Conservation (phyloP, 495 filamentous ascomycete species). For the Penicillium cosmopolitanum region DNA sequence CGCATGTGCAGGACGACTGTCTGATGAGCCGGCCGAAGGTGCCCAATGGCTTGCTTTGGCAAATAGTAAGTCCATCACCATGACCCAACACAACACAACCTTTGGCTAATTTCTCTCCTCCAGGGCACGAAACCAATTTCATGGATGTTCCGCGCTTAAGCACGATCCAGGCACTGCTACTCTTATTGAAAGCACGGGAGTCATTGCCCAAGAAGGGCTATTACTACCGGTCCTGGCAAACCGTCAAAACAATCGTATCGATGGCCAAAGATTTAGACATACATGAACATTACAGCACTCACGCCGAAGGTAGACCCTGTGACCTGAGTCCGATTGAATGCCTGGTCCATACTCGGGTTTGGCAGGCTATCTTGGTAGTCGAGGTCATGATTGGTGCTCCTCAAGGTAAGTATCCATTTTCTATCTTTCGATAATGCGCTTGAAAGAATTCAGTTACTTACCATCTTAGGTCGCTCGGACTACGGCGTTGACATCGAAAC, state of each 20-base stretch:
- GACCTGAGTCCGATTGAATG: constrained; percentile 74
- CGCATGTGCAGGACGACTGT: constrained; percentile 82
- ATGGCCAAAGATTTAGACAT: constrained; percentile 94
- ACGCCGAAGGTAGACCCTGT: constrained; percentile 72
- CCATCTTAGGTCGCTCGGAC: constrained; percentile 72
- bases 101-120: constrained; percentile 29
- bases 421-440: neutral
- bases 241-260: constrained; percentile 84
- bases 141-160: constrained; percentile 93
- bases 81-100: neutral
- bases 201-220: constrained; percentile 91
- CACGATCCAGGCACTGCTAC: constrained; percentile 88
- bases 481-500: constrained; percentile 74
- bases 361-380: constrained; percentile 85
- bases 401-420: constrained; percentile 65
- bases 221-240: constrained; percentile 98
- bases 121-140: constrained; percentile 93
- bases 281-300: constrained; percentile 80
- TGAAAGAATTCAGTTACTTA: neutral
- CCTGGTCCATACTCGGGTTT: constrained; percentile 80
- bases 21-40: constrained; percentile 81
- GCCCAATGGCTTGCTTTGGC: constrained; percentile 95
- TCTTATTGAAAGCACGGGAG: constrained; percentile 90
- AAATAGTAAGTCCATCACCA: constrained; percentile 65
- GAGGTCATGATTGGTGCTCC: constrained; percentile 95